Percentiles rank a stretch among this genome's conserved stretches.
phyloP scores from a whole-genome alignment of 2,329 filamentous ascomycete species.

The Colletotrichum acutatum region DNA sequence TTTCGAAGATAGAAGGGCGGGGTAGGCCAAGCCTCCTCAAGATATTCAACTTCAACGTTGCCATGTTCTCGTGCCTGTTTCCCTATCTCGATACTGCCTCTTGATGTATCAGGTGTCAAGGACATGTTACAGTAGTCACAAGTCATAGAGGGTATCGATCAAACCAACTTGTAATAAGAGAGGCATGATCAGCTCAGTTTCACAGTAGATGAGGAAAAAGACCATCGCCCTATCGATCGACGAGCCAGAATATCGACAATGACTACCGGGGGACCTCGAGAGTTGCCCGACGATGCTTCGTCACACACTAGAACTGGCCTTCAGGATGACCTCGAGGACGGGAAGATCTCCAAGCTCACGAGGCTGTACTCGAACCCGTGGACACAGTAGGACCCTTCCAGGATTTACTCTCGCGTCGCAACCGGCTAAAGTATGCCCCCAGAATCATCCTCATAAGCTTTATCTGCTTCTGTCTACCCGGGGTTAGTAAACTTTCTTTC shows the following conservation, averaged over 20 bases:
- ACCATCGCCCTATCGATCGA: background rate
- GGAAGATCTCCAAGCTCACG: slow-evolving; percentile 36
- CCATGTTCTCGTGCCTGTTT: background rate
- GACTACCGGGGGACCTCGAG: background rate
- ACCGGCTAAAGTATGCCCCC: background rate
- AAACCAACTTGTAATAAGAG: background rate
- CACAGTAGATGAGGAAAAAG: background rate
- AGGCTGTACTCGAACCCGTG: slow-evolving; percentile 54
- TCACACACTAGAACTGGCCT: background rate
- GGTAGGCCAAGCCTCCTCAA: background rate
- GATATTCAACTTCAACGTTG: slow-evolving; percentile 20
- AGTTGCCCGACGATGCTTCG: background rate
- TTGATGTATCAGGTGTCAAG: too few relatives aligned
- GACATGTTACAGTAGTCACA: background rate
- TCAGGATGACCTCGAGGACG: background rate
- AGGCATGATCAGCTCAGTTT: background rate
- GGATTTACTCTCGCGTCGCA: background rate
- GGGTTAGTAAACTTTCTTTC: slow-evolving; percentile 43
- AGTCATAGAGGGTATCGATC: background rate
- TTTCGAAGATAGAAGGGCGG: slow-evolving; percentile 9
- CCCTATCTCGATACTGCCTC: background rate
- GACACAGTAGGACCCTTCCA: slow-evolving; percentile 47
- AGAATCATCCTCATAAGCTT: slow-evolving; percentile 57
- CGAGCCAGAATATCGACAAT: background rate
- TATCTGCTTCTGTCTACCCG: slow-evolving; percentile 60